phyloP scores from a whole-genome alignment of 2,329 filamentous ascomycete genomes.

The Phyllosticta capitalensis region DNA sequence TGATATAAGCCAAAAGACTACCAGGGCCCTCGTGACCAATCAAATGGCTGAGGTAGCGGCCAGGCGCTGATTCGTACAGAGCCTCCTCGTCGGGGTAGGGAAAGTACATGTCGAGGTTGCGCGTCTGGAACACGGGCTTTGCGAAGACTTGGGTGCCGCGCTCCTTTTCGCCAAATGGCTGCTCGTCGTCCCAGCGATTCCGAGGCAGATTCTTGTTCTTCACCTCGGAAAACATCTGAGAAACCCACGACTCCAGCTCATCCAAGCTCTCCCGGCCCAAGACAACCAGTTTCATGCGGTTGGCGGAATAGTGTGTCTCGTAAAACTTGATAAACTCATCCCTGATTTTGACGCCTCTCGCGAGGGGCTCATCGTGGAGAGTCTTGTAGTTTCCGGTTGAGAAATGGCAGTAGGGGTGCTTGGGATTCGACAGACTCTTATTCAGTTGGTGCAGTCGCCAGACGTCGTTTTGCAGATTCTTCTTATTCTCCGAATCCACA shows the following conservation, averaged over 20 bases:
- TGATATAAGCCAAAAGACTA: constrained; percentile 83
- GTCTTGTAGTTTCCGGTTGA: constrained; percentile 83
- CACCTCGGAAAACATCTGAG: constrained; percentile 71
- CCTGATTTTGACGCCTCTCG: constrained; percentile 71
- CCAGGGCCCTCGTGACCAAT: constrained; percentile 90
- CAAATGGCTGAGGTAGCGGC: constrained; percentile 76
- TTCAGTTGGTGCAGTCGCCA: constrained; percentile 84
- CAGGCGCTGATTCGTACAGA: constrained; percentile 70
- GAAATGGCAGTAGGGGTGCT: constrained; percentile 84
- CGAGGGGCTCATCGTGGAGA: constrained; percentile 71
- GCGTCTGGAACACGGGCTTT: constrained; percentile 83
- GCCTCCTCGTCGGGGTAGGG: constrained; percentile 77
- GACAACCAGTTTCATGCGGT: constrained; percentile 85
- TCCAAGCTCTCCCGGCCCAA: constrained; percentile 75
- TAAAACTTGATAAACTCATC: constrained; percentile 92
- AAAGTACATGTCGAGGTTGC: constrained; percentile 71
- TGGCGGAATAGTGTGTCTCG: constrained; percentile 80
- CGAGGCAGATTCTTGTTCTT: constrained; percentile 69
- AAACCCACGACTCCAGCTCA: constrained; percentile 72
- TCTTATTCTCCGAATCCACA: constrained; percentile 95
- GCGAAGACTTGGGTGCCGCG: constrained; percentile 67
- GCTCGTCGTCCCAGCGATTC: constrained; percentile 56
- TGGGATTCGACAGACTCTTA: constrained; percentile 77
- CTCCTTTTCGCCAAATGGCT: constrained; percentile 51
- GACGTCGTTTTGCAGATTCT: constrained; percentile 83